Conservation (phyloP, 345 rosid species). For the Populus alba region DNA sequence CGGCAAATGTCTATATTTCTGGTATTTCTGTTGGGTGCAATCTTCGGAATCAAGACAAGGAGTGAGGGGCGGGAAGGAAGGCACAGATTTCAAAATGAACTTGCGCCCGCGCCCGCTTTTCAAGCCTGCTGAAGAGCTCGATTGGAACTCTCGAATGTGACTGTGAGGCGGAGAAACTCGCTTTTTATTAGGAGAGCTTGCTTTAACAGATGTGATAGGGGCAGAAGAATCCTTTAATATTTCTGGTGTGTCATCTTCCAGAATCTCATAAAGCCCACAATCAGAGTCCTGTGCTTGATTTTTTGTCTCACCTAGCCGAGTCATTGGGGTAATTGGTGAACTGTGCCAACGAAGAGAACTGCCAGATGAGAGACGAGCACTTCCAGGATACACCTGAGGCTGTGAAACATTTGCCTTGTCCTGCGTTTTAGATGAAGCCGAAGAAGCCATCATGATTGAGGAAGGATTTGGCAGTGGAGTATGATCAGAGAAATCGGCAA, state of each 20-base stretch:
- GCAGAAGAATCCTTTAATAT: conserved; percentile 42
- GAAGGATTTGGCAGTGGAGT: conserved; percentile 29
- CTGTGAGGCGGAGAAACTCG: conserved; percentile 54
- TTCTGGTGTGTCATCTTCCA: conserved; percentile 53
- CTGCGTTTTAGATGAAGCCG: conserved; percentile 36
- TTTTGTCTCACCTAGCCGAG: conserved; percentile 30
- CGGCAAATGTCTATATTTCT: background rate
- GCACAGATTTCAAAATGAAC: conserved; percentile 51
- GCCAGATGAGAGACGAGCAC: conserved; percentile 22
- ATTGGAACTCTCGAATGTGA: conserved; percentile 17
- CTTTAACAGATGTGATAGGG: conserved; percentile 37
- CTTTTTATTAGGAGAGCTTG: conserved; percentile 50
- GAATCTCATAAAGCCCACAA: conserved; percentile 18
- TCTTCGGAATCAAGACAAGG: conserved; percentile 37
- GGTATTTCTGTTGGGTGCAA: conserved; percentile 14
- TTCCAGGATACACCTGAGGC: conserved; percentile 28
- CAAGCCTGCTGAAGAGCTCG: conserved; percentile 40
- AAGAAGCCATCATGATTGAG: conserved; percentile 17
- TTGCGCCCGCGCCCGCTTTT: conserved; percentile 57
- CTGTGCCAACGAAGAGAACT: conserved; percentile 36
- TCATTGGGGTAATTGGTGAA: conserved; percentile 39
- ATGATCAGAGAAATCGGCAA: conserved; percentile 32
- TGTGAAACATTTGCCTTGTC: conserved; percentile 25
- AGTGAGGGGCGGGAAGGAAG: conserved; percentile 58
- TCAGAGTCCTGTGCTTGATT: conserved; percentile 28